A percentile compares a stretch with the other conserved stretches of the same genome.
phyloP scores from a whole-genome alignment of 352 stramenopile species.

The Elongisporangium anandrum region DNA sequence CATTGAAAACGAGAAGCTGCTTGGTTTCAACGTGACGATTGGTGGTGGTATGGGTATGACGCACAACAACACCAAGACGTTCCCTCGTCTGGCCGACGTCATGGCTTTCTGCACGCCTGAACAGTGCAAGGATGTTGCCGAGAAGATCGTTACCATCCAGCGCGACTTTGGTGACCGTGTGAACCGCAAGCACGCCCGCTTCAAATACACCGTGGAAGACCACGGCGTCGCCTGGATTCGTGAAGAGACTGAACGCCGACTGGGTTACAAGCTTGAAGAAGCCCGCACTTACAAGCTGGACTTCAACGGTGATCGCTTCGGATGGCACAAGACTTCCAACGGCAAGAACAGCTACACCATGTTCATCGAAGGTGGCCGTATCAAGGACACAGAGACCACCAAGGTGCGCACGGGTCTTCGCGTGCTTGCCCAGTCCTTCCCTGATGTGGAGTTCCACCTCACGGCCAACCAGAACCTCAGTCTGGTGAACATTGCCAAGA shows the following conservation, averaged over 20 bases:
- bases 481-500: constrained; percentile 90
- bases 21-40: constrained; percentile 96
- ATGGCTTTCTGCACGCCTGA: constrained; percentile 95
- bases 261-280: constrained; percentile 93
- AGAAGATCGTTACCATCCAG: constrained; percentile 94
- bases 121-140: constrained; percentile 83
- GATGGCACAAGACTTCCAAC: constrained; percentile 67
- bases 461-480: constrained; percentile 96
- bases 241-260: constrained; percentile 91
- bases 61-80: constrained; percentile 97
- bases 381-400: constrained; percentile 89
- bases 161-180: constrained; percentile 96
- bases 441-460: constrained; percentile 91
- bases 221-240: constrained; percentile 94
- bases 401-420: constrained; percentile 89
- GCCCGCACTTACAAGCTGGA: constrained; percentile 56
- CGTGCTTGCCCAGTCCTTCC: constrained; percentile 89
- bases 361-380: constrained; percentile 86
- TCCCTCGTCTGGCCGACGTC: constrained; percentile 94
- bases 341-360: constrained; percentile 80
- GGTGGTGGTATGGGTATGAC: constrained; percentile 97
- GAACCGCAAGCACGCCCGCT: constrained; percentile 94
- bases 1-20: constrained; percentile 75
- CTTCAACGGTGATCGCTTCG: constrained; percentile 71
- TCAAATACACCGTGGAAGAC: constrained; percentile 99